Base-by-base conservation (phyloP, 2,329 filamentous ascomycete genomes). In the Stromatinia cepivora region DNA sequence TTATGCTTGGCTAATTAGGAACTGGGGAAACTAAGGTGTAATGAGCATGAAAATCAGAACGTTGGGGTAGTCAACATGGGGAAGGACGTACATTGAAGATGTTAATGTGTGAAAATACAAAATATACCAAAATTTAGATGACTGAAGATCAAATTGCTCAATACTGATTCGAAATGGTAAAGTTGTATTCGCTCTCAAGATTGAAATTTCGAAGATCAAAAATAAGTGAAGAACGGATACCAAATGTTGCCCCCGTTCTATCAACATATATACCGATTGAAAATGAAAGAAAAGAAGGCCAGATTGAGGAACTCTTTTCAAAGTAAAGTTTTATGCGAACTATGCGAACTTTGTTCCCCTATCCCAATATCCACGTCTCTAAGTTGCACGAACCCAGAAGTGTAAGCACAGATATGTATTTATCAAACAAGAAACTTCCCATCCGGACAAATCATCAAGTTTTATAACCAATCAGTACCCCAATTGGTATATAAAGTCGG, bases 401-500 rank as follows among this genome's bases (percentile, higher is more conserved):
- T 13, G 39, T 56, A 20, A 56, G 11, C 3, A 34, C 31, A 36
- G 20, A 36, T 36, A 8, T 42, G 39, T 42, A 15, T 42, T 42
- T 7, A 36, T 36, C 4, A 34, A 22, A 56, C 1, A 11, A 56
- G 20, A n/a, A 11, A 56, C 53, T 9, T 36, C 53, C 22, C 31
- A 56, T 36, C 10, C 22, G 10, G 22, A 34, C 28, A 34, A 20
- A 56, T 36, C 20, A 57, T 15, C 20, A n/a, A n/a, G 11, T 17
- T 9, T 34, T 13, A 34, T 36, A 62, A 59, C 17, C 17, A 59
- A 61, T 13, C 20, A 42, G 46, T 8, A 45, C 20, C 22, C n/a
- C 17, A 15, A 10, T 15, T n/a, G 25, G 9, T 34, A 36, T 34
- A 62, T 36, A 62, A 62, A 62, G 59, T 62, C 45, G 59, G 59